Percentiles rank a stretch among this genome's conserved stretches.
Evolutionary conservation across 1,139 yeast genomes (phyloP).

Genomic region (Blastobotrys niveus): DNA sequence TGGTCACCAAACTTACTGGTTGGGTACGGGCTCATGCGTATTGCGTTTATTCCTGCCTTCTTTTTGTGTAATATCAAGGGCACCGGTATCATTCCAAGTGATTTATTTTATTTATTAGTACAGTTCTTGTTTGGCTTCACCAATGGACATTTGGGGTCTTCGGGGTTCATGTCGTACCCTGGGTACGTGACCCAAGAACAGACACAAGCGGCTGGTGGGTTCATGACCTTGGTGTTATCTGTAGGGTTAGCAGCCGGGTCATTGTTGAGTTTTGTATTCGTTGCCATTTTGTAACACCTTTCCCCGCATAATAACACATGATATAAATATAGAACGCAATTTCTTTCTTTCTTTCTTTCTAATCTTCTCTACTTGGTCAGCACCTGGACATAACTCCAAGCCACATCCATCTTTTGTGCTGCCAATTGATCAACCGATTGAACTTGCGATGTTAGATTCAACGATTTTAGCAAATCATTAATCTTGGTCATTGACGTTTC

Average conservation of each 20-base stretch:
- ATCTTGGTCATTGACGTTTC: conserved; percentile 14
- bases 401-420: conserved; percentile 13
- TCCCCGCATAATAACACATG: background rate
- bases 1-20: conserved; percentile 16
- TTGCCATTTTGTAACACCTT: conserved; percentile 29
- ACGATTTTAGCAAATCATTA: conserved; percentile 17
- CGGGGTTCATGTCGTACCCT: conserved; percentile 77
- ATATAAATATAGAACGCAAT: background rate
- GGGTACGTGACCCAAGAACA: conserved; percentile 53
- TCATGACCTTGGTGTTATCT: conserved; percentile 71
- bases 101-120: conserved; percentile 56
- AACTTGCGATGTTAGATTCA: conserved; percentile 12
- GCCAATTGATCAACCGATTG: conserved; percentile 15
- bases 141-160: conserved; percentile 79
- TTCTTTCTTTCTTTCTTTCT: background rate
- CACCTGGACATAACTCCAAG: conserved; percentile 24
- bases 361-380: conserved; percentile 5
- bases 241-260: conserved; percentile 75
- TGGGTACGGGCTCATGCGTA: conserved; percentile 32
- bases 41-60: conserved; percentile 46
- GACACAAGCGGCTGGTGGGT: conserved; percentile 91
- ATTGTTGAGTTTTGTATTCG: conserved; percentile 62
- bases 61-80: conserved; percentile 56
- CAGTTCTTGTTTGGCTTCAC: conserved; percentile 80
- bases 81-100: conserved; percentile 47